Conservation (phyloP, 23 red algal genomes). For the Gracilaria gracilis region DNA sequence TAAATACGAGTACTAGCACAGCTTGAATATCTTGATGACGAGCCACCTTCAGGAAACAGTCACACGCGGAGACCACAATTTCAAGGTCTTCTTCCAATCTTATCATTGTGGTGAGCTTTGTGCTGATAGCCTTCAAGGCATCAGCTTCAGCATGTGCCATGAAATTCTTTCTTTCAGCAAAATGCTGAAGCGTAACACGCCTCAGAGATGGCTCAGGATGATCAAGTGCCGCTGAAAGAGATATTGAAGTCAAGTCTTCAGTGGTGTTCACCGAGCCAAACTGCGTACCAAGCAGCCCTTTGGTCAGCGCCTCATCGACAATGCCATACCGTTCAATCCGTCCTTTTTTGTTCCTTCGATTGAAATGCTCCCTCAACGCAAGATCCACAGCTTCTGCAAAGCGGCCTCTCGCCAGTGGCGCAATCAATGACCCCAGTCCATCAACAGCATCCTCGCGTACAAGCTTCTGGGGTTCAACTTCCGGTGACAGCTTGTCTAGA, state of each 20-base stretch:
- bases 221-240: constrained; percentile 1
- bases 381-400: constrained; percentile 47
- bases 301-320: constrained; percentile 45
- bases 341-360: constrained; percentile 13
- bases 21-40: background rate
- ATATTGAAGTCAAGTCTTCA: background rate
- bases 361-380: constrained; percentile 61
- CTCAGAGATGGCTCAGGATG: constrained; percentile 24
- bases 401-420: constrained; percentile 27
- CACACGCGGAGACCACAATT: too few relatives aligned
- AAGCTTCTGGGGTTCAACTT: background rate
- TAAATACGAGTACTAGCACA: background rate
- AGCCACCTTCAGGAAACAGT: too few relatives aligned
- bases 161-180: background rate
- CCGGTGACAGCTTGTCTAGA: background rate
- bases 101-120: too few relatives aligned
- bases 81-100: too few relatives aligned
- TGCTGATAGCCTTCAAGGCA: too few relatives aligned
- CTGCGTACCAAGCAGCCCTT: constrained; percentile 43
- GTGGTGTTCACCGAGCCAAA: background rate
- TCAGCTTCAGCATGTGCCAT: too few relatives aligned
- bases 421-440: background rate
- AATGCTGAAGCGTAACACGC: background rate
- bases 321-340: background rate
- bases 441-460: background rate